phyloP scores from a whole-genome alignment of 352 stramenopile genomes.

The Phytopythium litorale region DNA sequence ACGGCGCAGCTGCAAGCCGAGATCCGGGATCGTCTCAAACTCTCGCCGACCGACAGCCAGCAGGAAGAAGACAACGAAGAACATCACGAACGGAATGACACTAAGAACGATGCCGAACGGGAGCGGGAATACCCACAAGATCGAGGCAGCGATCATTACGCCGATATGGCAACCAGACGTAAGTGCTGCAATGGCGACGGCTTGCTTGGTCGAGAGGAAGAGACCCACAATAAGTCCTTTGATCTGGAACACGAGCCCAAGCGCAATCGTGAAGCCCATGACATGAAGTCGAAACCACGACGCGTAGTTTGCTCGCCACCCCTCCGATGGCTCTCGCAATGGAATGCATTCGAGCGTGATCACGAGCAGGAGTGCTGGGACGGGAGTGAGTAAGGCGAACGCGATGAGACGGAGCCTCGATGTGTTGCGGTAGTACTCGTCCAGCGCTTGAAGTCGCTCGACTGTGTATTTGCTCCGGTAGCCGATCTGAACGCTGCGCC shows the following conservation, averaged over 20 bases:
- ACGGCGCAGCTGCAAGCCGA: neutral
- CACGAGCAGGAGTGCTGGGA: neutral
- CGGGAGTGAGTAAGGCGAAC: slow-evolving; percentile 2
- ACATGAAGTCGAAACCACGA: neutral
- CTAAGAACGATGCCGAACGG: neutral
- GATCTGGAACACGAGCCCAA: slow-evolving; percentile 1
- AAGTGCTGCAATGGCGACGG: neutral
- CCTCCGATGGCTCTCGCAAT: neutral
- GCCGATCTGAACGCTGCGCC: neutral
- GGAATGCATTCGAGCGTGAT: neutral
- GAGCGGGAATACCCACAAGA: neutral
- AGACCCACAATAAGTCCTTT: neutral
- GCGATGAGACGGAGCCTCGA: slow-evolving; percentile 16
- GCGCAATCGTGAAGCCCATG: neutral
- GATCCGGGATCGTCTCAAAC: neutral
- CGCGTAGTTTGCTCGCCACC: neutral
- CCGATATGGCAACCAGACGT: neutral
- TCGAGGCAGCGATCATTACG: neutral
- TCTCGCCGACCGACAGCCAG: neutral
- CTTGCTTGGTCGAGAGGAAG: neutral
- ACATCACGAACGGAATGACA: slow-evolving; percentile 2
- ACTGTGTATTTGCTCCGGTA: neutral
- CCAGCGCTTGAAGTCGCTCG: neutral
- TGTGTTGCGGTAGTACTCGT: slow-evolving; percentile 6
- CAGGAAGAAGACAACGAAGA: neutral